These are phyloP conservation scores for Phlebiopsis flavidoalba DNA, from an alignment of 768 basidiomycete genomes.

Conservation along the genomic window DNA sequence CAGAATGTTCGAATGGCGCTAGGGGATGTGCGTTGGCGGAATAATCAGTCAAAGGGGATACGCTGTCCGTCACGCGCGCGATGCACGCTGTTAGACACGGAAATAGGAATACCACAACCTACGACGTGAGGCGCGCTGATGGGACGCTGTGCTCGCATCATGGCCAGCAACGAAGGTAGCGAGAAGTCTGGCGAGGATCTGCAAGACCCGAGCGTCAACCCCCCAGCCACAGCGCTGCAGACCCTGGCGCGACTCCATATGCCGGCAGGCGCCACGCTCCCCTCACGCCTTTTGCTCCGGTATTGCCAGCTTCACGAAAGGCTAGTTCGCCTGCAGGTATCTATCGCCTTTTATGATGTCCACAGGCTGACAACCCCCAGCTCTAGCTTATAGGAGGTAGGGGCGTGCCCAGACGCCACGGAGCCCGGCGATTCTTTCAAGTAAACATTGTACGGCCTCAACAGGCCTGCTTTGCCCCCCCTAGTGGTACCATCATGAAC, in stretches of 20 bases:
- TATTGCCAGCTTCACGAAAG: conserved; percentile 14
- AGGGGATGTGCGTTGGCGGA: too few species aligned
- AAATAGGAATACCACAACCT: too few species aligned
- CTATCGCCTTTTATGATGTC: conserved; percentile 9
- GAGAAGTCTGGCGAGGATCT: too few species aligned
- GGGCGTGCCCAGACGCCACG: conserved; percentile 5
- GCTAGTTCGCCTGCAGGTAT: conserved; percentile 10
- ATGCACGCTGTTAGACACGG: too few species aligned
- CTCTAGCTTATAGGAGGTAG: conserved; percentile 7
- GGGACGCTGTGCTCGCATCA: not conserved
- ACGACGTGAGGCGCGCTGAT: not conserved
- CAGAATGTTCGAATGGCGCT: too few species aligned
- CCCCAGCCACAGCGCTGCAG: not conserved
- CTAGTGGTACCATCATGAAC: conserved; percentile 12
- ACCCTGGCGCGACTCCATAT: too few species aligned
- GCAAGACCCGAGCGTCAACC: not conserved
- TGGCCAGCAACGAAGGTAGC: not conserved
- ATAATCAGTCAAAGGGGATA: too few species aligned
- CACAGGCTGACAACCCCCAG: conserved; percentile 10
- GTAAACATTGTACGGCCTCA: conserved; percentile 14
- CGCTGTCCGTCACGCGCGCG: too few species aligned
- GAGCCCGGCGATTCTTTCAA: conserved; percentile 4
- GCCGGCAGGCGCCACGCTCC: conserved; percentile 7
- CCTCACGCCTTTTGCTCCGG: conserved; percentile 8
- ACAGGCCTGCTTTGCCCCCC: conserved; percentile 6